A percentile compares a stretch with the other conserved stretches of the same genome.
These are phyloP conservation scores for Echeveria elegans DNA, from an alignment of 164 flowering plant species.

Conservation along the genomic window DNA sequence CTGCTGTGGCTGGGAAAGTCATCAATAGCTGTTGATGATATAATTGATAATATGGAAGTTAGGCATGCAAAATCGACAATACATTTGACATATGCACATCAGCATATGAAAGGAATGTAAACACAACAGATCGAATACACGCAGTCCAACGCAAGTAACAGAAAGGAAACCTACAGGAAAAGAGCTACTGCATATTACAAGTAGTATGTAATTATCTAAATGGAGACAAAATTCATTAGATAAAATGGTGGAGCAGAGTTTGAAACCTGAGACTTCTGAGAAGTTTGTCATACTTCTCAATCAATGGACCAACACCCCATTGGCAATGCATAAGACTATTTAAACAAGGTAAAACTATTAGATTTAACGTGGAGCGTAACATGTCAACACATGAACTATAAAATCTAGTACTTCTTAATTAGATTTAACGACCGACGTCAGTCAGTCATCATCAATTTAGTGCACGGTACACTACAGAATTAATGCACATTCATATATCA, in stretches of 20 bases:
- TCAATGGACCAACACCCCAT: no score
- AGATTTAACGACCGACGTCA: background rate
- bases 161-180: background rate
- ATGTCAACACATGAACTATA: background rate
- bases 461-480: background rate
- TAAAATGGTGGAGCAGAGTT: no score
- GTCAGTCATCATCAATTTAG: background rate
- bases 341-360: background rate
- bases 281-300: no score
- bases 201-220: no score
- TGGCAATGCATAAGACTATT: background rate
- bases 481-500: background rate
- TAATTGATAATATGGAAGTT: background rate
- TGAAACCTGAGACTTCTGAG: no score
- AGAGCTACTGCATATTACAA: no score
- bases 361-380: background rate
- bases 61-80: background rate
- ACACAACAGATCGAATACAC: background rate
- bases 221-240: no score
- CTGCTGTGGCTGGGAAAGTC: background rate
- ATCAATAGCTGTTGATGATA: constrained; percentile 2
- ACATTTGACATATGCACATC: background rate
- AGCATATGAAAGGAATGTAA: background rate
- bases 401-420: background rate
- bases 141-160: background rate